Conservation (phyloP, 1,139 yeast genomes). For the Geotrichum candidum region DNA sequence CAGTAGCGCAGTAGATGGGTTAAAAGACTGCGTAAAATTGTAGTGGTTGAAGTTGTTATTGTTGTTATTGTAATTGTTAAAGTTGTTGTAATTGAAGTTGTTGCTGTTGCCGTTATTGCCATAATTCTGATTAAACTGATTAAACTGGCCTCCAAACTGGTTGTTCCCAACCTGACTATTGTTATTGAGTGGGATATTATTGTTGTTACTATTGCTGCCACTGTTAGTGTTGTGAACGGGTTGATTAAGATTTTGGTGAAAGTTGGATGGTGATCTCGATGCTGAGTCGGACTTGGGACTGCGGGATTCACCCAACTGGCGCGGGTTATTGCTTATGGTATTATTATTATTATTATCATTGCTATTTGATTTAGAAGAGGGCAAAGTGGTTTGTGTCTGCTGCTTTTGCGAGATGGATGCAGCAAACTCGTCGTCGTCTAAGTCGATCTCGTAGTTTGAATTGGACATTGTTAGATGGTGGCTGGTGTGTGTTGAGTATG, state of each 20-base stretch:
- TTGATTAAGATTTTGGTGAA: not conserved
- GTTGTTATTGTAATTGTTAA: constrained; percentile 14
- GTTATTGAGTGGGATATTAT: not conserved
- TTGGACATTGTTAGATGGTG: constrained; percentile 15
- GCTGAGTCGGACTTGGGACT: not conserved
- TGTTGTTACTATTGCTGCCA: constrained; percentile 5
- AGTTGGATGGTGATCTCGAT: not conserved
- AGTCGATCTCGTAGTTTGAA: constrained; percentile 27
- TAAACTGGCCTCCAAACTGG: not conserved
- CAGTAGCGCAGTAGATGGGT: constrained; percentile 23
- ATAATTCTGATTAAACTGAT: not conserved
- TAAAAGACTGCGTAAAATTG: constrained; percentile 11
- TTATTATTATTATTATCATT: not conserved
- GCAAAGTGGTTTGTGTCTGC: not conserved
- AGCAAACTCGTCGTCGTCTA: constrained; percentile 24
- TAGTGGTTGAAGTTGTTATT: constrained; percentile 19
- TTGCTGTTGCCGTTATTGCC: constrained; percentile 5
- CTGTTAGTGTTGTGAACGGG: not conserved
- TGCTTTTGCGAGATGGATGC: not conserved
- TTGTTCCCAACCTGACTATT: constrained; percentile 1
- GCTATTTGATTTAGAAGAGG: not conserved
- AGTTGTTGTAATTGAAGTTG: constrained; percentile 14
- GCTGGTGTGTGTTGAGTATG: not conserved
- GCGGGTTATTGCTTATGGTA: not conserved
- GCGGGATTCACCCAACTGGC: not conserved